These are phyloP conservation scores for Penicillium malachiteum DNA, from an alignment of 495 filamentous ascomycete species.

Conservation along the genomic window DNA sequence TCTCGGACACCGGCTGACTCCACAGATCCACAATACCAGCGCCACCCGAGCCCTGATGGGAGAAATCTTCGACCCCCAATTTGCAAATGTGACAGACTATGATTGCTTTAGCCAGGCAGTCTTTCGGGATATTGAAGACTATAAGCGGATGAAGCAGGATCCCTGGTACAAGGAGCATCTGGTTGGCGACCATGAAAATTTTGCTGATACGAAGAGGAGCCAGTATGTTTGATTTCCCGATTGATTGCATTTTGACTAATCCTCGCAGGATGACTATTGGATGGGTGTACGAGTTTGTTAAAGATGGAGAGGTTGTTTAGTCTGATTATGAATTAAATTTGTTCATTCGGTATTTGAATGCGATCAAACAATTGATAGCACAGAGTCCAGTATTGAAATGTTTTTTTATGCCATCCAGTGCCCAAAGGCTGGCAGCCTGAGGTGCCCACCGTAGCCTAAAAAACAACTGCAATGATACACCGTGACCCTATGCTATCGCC, in stretches of 20 bases:
- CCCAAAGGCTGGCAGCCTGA: no score
- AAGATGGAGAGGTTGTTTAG: background rate
- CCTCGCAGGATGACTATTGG: background rate
- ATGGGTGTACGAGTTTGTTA: background rate
- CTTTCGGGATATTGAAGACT: slow-evolving; percentile 44
- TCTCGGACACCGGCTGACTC: no score
- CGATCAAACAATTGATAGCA: no score
- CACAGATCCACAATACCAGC: slow-evolving; percentile 36
- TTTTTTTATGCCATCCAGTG: no score
- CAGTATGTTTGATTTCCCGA: slow-evolving; percentile 17
- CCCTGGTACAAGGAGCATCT: slow-evolving; percentile 39
- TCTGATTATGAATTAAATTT: no score
- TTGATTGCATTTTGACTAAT: background rate
- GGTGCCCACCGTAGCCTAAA: no score
- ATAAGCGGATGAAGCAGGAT: slow-evolving; percentile 37
- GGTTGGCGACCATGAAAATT: slow-evolving; percentile 43
- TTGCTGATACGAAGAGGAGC: slow-evolving; percentile 46
- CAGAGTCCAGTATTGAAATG: no score
- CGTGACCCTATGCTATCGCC: no score
- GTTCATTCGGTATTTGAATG: no score
- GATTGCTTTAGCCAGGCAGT: slow-evolving; percentile 50
- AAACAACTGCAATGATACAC: no score
- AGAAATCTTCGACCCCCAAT: slow-evolving; percentile 37
- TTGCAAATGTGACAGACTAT: slow-evolving; percentile 43
- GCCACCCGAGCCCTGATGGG: slow-evolving; percentile 37